Conservation (phyloP, 768 basidiomycete genomes). For the Agaricus sinodeliciosus region DNA sequence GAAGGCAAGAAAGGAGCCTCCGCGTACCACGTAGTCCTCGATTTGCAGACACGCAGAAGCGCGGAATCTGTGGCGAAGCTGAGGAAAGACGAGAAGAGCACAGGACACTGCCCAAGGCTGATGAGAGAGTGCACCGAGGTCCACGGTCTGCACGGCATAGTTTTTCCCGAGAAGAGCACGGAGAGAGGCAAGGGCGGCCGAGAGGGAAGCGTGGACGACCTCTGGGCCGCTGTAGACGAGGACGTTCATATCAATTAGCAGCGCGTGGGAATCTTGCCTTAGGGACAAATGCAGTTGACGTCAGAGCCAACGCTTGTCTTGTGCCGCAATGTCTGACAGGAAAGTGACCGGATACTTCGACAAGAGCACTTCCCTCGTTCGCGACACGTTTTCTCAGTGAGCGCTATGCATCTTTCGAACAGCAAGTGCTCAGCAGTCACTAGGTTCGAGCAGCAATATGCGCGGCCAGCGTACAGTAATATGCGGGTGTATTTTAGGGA, state of each 20-base stretch:
- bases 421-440: background rate
- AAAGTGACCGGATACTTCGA: background rate
- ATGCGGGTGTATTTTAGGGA: conserved; percentile 3
- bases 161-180: conserved; percentile 8
- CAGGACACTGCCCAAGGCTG: conserved; percentile 14
- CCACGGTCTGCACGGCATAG: conserved; percentile 13
- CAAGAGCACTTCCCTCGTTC: conserved; percentile 2
- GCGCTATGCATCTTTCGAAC: background rate
- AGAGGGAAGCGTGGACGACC: conserved; percentile 12
- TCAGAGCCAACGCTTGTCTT: background rate
- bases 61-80: background rate
- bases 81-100: conserved; percentile 14
- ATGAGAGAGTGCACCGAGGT: conserved; percentile 9
- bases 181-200: conserved; percentile 10
- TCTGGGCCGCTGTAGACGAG: conserved; percentile 15
- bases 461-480: conserved; percentile 6
- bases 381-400: background rate
- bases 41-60: background rate
- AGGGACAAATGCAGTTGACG: background rate
- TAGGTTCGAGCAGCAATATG: conserved; percentile 7
- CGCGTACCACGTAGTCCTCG: conserved; percentile 12
- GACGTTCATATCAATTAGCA: conserved; percentile 12
- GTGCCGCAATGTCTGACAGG: background rate
- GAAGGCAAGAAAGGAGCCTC: conserved; percentile 12
- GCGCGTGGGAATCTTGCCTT: background rate